These are phyloP conservation scores for Trichomonascaceae sp. DNA, from an alignment of 1,139 yeast species.

Conservation along the genomic window DNA sequence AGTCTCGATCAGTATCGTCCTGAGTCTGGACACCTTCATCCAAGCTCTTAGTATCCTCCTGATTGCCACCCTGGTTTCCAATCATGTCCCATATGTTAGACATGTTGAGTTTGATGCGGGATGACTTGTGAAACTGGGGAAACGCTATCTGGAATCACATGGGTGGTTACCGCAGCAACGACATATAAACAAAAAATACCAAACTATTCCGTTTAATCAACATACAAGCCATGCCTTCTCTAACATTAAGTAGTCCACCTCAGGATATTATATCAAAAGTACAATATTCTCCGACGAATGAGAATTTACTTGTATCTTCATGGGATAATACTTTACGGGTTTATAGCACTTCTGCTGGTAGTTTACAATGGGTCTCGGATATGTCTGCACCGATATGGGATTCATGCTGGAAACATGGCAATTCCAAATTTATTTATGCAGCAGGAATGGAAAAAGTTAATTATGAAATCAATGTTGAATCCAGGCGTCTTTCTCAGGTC, in stretches of 20 bases:
- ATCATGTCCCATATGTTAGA: conserved; percentile 10
- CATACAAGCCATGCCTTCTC: background rate
- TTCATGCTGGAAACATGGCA: conserved; percentile 27
- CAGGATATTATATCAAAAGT: conserved; percentile 29
- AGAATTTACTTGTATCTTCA: conserved; percentile 30
- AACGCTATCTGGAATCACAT: background rate
- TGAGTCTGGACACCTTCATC: background rate
- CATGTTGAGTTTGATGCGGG: conserved; percentile 1
- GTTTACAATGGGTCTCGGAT: conserved; percentile 16
- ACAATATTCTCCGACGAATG: conserved; percentile 23
- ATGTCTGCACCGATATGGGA: conserved; percentile 30
- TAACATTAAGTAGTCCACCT: conserved; percentile 23
- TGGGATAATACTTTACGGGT: conserved; percentile 34
- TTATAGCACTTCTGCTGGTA: conserved; percentile 22
- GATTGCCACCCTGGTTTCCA: conserved; percentile 1
- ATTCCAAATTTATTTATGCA: conserved; percentile 15
- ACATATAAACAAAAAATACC: background rate
- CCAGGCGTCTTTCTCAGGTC: conserved; percentile 21
- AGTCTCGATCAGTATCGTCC: background rate
- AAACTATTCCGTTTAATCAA: background rate
- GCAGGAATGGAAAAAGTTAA: conserved; percentile 28
- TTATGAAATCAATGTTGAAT: conserved; percentile 25
- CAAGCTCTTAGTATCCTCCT: background rate
- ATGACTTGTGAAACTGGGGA: background rate
- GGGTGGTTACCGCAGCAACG: background rate